Evolutionary conservation across 2,329 filamentous ascomycete species (phyloP), one percentile per base, ranked within the genome.

Genomic region (Emmonsiellopsis sp.): DNA sequence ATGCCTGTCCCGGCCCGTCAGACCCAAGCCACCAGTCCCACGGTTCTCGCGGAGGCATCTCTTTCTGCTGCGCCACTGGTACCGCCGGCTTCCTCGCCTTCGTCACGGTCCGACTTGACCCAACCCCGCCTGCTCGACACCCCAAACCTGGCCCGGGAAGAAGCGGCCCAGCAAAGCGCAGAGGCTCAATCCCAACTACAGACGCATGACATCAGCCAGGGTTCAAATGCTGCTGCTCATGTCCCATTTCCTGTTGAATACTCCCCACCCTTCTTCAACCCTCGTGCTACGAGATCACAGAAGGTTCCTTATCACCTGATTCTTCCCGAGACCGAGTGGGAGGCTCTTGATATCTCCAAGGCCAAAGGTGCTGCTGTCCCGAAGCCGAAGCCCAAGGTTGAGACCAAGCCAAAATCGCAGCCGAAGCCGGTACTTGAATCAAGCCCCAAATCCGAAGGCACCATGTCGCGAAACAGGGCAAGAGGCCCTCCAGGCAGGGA

Each of bases 381-480:
- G 31, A 17, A 11, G 21, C 36, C 7, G 10, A 39, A 51, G 32
- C 39, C 42, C 27, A 36, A 42, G 39, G 21, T 27, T 27, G 21
- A 37, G 33, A 6, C 32, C 14, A 48, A 48, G 17, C 17, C n/a
- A 11, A 40, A 14, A 10, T 14, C 14, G 14, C 17, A 31, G 42
- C 27, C n/a, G 31, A 51, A 17, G 40, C 39, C 9, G 6, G 8
- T 5, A 32, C 11, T 7, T 44, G 37, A 17, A 27, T 13, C 21
- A 37, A 33, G 40, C 9, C 34, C 31, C 11, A 37, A 49, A 47
- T 21, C 39, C 49, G 32, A 34, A 14, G 39, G 14, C 48, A 49
- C 51, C 6, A 73, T 73, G 71, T 73, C 70, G 39, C 68, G 71
- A 54, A 72, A 72, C 58, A 68, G 71, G 51, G 69, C 71, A 47